A percentile compares a stretch with the other conserved stretches of the same genome.
These are phyloP conservation scores for Ophiocordyceps robertsii DNA, from an alignment of 2,329 filamentous ascomycete species.

Conservation along the genomic window DNA sequence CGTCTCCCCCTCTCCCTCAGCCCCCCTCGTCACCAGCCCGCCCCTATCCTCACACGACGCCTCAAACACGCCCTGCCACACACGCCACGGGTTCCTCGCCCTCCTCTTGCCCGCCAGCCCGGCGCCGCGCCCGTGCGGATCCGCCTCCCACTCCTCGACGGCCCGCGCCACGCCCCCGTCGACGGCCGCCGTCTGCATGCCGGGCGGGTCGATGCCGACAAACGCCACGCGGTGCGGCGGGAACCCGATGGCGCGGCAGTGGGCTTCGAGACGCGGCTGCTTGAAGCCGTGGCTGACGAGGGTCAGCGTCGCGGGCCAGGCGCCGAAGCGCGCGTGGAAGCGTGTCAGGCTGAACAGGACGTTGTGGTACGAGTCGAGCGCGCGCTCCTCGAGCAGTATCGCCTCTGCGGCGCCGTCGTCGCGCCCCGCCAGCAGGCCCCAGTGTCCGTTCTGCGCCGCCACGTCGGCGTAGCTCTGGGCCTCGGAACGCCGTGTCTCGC, in stretches of 20 bases:
- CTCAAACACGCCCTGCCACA: constrained; percentile 30
- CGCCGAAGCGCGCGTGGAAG: constrained; percentile 25
- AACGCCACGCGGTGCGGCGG: constrained; percentile 31
- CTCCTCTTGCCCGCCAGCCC: constrained; percentile 33
- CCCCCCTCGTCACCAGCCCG: constrained; percentile 20
- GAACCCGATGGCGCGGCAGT: constrained; percentile 49
- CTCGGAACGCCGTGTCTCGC: constrained; percentile 42
- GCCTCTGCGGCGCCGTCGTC: neutral
- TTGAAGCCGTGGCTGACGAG: constrained; percentile 63
- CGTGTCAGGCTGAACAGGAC: constrained; percentile 57
- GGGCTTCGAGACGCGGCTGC: constrained; percentile 43
- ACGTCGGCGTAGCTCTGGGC: constrained; percentile 49
- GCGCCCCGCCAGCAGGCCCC: constrained; percentile 18
- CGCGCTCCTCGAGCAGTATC: constrained; percentile 52
- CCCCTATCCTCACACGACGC: constrained; percentile 20
- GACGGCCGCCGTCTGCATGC: constrained; percentile 15
- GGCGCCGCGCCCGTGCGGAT: constrained; percentile 36
- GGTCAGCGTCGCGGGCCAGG: constrained; percentile 45
- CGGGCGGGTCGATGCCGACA: constrained; percentile 52
- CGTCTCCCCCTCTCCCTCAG: constrained; percentile 21
- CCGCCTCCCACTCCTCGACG: constrained; percentile 32
- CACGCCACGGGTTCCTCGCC: constrained; percentile 34
- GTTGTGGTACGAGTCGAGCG: constrained; percentile 80
- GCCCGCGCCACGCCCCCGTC: constrained; percentile 29
- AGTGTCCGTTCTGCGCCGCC: constrained; percentile 31